Base-by-base conservation (phyloP, 306 rosid species). In the Castanopsis chinensis region DNA sequence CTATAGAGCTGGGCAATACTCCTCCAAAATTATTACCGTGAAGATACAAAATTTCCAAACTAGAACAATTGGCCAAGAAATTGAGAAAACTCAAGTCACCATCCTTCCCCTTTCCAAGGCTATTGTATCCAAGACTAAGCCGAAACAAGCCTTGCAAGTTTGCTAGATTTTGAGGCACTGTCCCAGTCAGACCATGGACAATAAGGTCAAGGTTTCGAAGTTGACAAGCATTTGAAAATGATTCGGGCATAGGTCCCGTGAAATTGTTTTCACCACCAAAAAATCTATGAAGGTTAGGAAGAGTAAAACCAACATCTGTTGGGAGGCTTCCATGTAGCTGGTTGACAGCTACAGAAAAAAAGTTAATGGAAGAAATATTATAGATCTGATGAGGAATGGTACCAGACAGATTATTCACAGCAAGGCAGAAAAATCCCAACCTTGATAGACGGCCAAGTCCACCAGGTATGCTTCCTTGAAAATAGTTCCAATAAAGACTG, bases 191-290 rank as follows among this genome's bases (percentile, higher is more conserved):
- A 74, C 33, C 15, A 72, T 91, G 89, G 3, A 23, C 4, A 20
- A 83, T 54, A 77, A 89, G 73, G 28, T 87, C 87, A 81, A 89
- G 61, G 7, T 70, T 0, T 20, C 13, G 49, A 18, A 91, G 88
- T 57, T 32, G 65, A 13, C 91, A 87, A 69, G 85, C 83, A 78
- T 45, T 89, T 72, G 76, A 41, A 20, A 87, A 43, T 0, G 93
- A 89, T 10, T 15, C 68, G 2, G 90, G 96, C 75, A 89, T 65
- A 60, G 43, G 60, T 3, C 93, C 91, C 0, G 78, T 75, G 35
- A 80, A 30, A 0, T 0, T 1, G 10, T 37, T 37, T 7, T 0
- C 10, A 37, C 10, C 0, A 2, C 10, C 0, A 0, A 0, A 7
- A 37, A 37, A 37, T 0, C 0, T 0, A 0, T 1, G 10, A 37